Evolutionary conservation across 306 rosid species (phyloP).

Genomic region (Castanea sativa): DNA sequence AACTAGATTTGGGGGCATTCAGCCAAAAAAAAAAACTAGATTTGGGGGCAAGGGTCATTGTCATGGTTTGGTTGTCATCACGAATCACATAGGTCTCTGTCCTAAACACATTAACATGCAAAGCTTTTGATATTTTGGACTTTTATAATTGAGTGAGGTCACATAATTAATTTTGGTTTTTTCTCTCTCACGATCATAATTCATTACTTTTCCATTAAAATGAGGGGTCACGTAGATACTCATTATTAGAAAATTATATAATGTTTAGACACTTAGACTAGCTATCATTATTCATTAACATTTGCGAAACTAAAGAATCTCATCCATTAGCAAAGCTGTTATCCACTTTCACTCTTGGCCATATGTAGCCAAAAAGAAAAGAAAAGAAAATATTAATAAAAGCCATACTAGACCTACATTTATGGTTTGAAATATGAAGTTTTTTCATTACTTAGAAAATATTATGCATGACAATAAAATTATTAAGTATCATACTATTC

Average conservation of each 20-base stretch:
- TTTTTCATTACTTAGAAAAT: neutral
- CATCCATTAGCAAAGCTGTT: neutral
- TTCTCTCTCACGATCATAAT: neutral
- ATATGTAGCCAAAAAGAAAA: too few species aligned
- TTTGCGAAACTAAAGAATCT: neutral
- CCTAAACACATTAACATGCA: neutral
- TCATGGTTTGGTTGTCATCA: slow-evolving; percentile 23
- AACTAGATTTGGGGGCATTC: neutral
- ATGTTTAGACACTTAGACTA: neutral
- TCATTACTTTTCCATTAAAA: neutral
- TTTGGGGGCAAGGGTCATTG: slow-evolving; percentile 1
- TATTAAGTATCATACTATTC: too few species aligned
- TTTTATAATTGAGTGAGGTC: neutral
- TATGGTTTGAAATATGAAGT: too few species aligned
- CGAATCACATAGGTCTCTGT: slow-evolving; percentile 18
- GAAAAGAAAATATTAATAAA: too few species aligned
- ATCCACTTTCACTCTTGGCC: neutral
- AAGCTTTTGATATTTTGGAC: neutral
- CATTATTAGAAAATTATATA: neutral
- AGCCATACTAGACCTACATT: too few species aligned
- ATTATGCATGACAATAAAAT: too few species aligned
- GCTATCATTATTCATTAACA: neutral
- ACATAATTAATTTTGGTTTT: neutral
- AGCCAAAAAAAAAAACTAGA: neutral
- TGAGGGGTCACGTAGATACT: neutral